Evolutionary conservation across 805 yeast genomes (phyloP), one percentile per base, ranked within the genome.

Genomic region (Saturnispora halmiae): DNA sequence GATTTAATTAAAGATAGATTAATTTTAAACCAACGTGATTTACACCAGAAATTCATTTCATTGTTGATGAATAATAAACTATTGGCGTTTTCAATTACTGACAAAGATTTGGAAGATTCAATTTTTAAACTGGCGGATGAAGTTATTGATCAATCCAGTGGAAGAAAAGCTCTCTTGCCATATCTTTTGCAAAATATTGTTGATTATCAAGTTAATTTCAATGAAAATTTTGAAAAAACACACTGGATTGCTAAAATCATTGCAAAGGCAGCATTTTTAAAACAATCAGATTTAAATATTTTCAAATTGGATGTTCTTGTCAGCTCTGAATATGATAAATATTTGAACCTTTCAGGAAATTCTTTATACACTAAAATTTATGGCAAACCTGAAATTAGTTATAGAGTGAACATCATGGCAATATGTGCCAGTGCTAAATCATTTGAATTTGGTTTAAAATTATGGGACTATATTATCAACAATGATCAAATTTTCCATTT

Each of bases 131-230:
- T 75, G 39, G 66, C 73, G 2, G 35, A 48, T 11, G 67, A 73
- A 1, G 64, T 79, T 2, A 61, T 79, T 22, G 48, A 52, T 1
- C 67, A 71, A 34, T 61, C 84, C 0, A 66, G 54, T 40, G 78
- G 83, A 0, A 71, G 95, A 57, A 73, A 94, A 48, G 69, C 82
- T 2, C 60, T 87, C 6, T 58, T 85, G 19, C 88, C 95, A 0
- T 50, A 67, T 1, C 54, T 87, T 9, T 65, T 82, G 8, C 56
- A 56, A 21, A 53, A 63, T 5, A 48, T 86, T 3, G 63, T 68
- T 5, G 49, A 55, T 4, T 78, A 66, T 48, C 77, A 76, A 50
- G 34, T 57, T 1, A 43, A 47, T 0, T 49, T 60, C 38, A 43
- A 55, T 1, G 49, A 45, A 0, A 45, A 46, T 2, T 72, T 77